Base-by-base conservation (phyloP, 768 basidiomycete genomes). In the Pisolithus tinctorius region DNA sequence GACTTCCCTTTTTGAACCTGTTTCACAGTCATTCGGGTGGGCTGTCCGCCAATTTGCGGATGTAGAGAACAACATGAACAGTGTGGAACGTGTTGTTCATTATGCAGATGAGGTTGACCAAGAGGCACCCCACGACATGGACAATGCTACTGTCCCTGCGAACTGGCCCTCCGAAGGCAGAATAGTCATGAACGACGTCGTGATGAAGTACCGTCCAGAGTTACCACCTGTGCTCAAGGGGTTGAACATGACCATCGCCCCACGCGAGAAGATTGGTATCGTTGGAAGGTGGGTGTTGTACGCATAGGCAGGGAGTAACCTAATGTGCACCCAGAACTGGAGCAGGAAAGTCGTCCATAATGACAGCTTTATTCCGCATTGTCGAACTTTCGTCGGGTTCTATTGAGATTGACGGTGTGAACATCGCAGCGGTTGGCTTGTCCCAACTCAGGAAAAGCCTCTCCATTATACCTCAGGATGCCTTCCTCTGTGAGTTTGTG, bases 31-130 rank as follows among this genome's bases (percentile, higher is more conserved):
- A 0, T 87, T 90, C 57, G 81, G 81, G 20, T 89, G 81, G 82
- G 76, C 88, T 66, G 79, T 87, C 39, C 81, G 86, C 8, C 87
- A 89, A 66, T 76, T 75, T 37, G 83, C 87, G 3, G 92, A 94
- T 63, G 84, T 93, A 10, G 92, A 95, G 67, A 95, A 96, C 66
- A 80, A 93, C 66, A 93, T 94, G 88, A 92, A 92, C 63, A 81
- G 83, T n/a, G 86, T 89, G 7, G 88, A 90, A 63, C 84, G 93
- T 25, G 74, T 97, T 16, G 71, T 91, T 3, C 80, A 92, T 63
- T 96, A 96, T 60, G 83, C 85, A 39, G 77, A 78, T 17, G 77
- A 82, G 27, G 73, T 96, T 16, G 90, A 93, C 63, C 86, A 93
- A 64, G 92, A 94, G 67, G 79, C 86, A 1, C 77, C 86, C 1